These are phyloP conservation scores for Solanum hybrid DNA, from an alignment of 305 asterid genomes.

Conservation along the genomic window DNA sequence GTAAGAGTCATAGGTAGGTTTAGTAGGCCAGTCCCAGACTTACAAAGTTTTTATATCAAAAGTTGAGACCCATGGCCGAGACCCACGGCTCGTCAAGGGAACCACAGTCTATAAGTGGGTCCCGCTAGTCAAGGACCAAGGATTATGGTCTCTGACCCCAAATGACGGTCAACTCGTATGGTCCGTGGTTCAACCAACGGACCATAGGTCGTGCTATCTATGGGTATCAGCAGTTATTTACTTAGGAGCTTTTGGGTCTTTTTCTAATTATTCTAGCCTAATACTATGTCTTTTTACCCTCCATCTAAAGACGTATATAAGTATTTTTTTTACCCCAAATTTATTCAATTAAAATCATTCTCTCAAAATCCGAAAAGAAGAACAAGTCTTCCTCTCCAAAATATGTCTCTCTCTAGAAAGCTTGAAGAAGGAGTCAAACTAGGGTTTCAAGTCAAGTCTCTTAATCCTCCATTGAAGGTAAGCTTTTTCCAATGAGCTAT, in stretches of 20 bases:
- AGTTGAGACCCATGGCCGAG: background rate
- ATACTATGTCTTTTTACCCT: background rate
- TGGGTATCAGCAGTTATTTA: fast-evolving
- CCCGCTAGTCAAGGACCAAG: background rate
- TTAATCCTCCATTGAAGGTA: background rate
- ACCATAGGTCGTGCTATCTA: background rate
- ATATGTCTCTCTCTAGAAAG: background rate
- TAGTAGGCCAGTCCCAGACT: too few species aligned
- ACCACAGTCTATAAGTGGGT: background rate
- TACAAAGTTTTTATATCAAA: too few species aligned
- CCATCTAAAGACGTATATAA: background rate
- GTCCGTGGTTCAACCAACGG: too few species aligned
- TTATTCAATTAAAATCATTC: background rate
- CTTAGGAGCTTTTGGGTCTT: background rate
- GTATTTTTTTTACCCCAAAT: background rate
- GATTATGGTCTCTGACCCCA: background rate
- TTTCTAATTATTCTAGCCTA: background rate
- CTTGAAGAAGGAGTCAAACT: background rate
- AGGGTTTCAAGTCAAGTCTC: background rate
- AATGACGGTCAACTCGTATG: background rate
- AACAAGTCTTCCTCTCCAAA: background rate
- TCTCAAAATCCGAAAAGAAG: too few species aligned
- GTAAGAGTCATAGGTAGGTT: too few species aligned
- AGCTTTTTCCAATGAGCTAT: background rate
- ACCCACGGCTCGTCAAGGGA: background rate